These are phyloP conservation scores for Toxicodendron radicans DNA, from an alignment of 345 rosid species.

Conservation along the genomic window DNA sequence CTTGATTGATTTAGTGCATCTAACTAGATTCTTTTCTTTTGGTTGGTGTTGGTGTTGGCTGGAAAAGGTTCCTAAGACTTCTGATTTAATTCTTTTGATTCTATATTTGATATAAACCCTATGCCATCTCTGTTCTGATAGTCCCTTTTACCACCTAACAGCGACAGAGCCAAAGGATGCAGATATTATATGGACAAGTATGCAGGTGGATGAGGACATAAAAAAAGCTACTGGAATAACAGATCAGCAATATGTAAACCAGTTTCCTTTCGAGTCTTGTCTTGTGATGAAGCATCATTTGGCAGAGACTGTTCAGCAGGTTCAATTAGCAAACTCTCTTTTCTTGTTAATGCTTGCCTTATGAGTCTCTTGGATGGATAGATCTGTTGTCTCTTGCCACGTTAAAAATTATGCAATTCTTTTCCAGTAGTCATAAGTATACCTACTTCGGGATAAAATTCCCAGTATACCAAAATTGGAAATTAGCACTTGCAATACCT, in stretches of 20 bases:
- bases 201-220: slow-evolving; percentile 82
- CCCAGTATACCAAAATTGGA: background rate
- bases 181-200: slow-evolving; percentile 87
- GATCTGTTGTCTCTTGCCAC: background rate
- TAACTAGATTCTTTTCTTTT: slow-evolving; percentile 9
- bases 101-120: background rate
- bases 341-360: background rate
- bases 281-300: slow-evolving; percentile 98
- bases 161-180: slow-evolving; percentile 81
- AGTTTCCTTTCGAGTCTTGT: slow-evolving; percentile 95
- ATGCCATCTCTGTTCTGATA: slow-evolving; percentile 2
- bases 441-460: too few species aligned
- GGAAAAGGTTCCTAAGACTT: background rate
- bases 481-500: background rate
- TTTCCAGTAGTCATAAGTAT: background rate
- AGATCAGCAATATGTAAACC: slow-evolving; percentile 71
- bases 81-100: background rate
- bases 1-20: background rate
- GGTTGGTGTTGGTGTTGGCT: background rate
- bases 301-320: slow-evolving; percentile 89
- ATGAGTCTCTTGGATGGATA: background rate
- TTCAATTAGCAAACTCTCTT: slow-evolving; percentile 23
- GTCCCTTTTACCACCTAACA: slow-evolving; percentile 28
- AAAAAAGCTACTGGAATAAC: slow-evolving; percentile 75
- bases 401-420: background rate